Base-by-base conservation (phyloP, 805 yeast species). In the Spathaspora gorwiae region DNA sequence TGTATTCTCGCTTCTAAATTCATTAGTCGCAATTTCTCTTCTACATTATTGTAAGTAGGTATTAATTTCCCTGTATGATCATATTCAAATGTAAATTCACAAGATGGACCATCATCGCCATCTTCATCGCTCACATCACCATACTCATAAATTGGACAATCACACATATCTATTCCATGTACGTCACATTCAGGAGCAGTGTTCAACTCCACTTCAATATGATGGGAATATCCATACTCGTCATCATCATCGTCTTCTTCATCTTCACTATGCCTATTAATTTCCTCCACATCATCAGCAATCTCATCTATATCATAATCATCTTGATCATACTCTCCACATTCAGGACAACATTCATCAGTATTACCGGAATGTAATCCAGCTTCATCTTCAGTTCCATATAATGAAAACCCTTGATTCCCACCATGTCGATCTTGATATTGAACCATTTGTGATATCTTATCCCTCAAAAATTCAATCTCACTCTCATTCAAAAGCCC, bases 41-140 rank as follows among this genome's bases (percentile, higher is more conserved):
- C 72, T n/a, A 68, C 62, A 39, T 66, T 50, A 49, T 56, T 66
- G 39, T 65, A 63, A 1, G 72, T 63, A n/a, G 75, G 74, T 7
- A 69, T 60, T 34, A 71, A 48, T 48, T 66, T 67, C 3, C 75
- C 76, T 24, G 62, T 63, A 34, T 57, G 58, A 47, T 70, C 73
- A 49, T 71, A 71, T 47, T 71, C 76, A 50, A 71, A 71, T 7
- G 75, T 71, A 46, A 71, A 69, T 47, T 71, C 75, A 50, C 74
- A 71, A 14, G 72, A 65, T 2, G 73, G 73, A 12, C 70, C 61
- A 3, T 61, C 61, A 19, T 52, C 55, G 38, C 50, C 54, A 29
- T 42, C 46, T 26, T 39, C 30, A 24, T 46, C 39, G 19, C 54
- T 55, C 14, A 52, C 52, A 13, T 50, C 39, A 12, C 48, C 52